Base-by-base conservation (phyloP, 2,329 filamentous ascomycete species). In the Ophiostoma australiae region DNA sequence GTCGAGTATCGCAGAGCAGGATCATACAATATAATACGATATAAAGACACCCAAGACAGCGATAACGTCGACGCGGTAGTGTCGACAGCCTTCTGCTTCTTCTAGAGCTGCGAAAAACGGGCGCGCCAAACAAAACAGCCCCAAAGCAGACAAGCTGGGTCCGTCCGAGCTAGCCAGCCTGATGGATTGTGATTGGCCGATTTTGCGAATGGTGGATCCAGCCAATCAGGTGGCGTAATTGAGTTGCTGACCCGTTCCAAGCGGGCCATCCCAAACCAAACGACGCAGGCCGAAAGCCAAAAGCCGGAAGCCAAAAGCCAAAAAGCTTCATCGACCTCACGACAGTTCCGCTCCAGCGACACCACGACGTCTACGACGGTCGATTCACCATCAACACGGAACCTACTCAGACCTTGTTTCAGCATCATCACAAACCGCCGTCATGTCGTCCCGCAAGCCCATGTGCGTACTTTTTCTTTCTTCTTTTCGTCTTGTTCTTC, bases 371-470 rank as follows among this genome's bases (percentile, higher is more conserved):
- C 63, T 4, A 66, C 63, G 63, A 39, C 63, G 33, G 11, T n/a
- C 44, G 27, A 48, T 48, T 20, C 44, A 48, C 17, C 44, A 8
- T n/a, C 44, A 6, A 48, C 44, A 65, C 61, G 31, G 20, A 67
- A 20, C 10, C 63, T 23, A 15, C 20, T 79, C 82, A 86, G 52
- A 31, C 37, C 7, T 2, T 27, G 17, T 31, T 31, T n/a, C 17
- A 8, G 17, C 7, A 31, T 27, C 39, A 27, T 58, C 31, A 15
- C 31, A 48, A 70, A 41, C 67, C 70, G 67, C 67, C 41, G 70
- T 77, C 77, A 90, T 90, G 87, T 83, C 87, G 77, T 80, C 83
- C 78, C 82, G 87, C 78, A 84, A 87, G 80, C 84, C 87, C 77
- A 80, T 85, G 87, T 89, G 84, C 70, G 81, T 80, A 15, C 10